Conservation (phyloP, 805 yeast species). For the Candida ovalis region DNA sequence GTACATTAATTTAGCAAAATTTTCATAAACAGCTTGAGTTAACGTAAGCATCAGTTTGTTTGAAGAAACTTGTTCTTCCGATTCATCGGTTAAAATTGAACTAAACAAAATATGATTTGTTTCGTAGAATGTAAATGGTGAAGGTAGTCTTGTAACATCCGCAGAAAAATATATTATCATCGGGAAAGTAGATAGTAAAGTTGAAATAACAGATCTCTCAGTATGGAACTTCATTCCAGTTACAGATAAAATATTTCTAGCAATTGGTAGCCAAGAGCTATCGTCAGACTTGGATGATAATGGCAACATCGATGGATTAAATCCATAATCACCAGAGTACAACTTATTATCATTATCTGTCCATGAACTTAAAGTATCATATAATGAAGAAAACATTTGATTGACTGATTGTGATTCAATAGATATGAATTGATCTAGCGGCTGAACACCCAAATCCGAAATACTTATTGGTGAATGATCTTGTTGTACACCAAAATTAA, state of each 20-base stretch:
- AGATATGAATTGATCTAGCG: neutral
- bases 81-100: neutral
- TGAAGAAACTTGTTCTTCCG: neutral
- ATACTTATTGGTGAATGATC: neutral
- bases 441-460: neutral
- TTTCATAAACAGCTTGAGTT: constrained; percentile 19
- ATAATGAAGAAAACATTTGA: constrained; percentile 25
- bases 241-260: constrained; percentile 10
- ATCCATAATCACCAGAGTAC: neutral
- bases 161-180: constrained; percentile 1
- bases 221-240: neutral
- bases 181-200: neutral
- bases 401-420: constrained; percentile 18
- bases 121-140: constrained; percentile 1
- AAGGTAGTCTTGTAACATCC: neutral
- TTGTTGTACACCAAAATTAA: constrained; percentile 1
- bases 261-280: constrained; percentile 36
- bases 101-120: neutral
- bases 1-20: constrained; percentile 37
- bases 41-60: neutral
- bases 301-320: neutral
- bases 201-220: neutral
- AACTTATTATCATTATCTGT: constrained; percentile 4
- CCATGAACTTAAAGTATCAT: constrained; percentile 16
- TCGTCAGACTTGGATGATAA: neutral